phyloP scores from a whole-genome alignment of 1,284 basidiomycete species.

The Puccinia polysora region DNA sequence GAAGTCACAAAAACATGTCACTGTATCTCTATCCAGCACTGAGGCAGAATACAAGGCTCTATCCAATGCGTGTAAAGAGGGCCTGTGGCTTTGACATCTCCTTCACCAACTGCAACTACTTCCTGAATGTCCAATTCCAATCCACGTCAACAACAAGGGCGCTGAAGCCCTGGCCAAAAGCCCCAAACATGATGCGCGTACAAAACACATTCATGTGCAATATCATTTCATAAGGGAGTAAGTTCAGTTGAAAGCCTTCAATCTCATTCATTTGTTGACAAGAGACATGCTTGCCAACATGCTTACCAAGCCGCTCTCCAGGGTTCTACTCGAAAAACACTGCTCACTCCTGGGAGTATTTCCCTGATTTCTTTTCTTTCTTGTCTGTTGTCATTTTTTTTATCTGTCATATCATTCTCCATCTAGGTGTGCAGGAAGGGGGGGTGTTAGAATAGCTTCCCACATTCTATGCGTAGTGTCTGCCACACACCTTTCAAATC shows the following conservation, averaged over 20 bases:
- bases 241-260: not conserved
- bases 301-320: too few relatives aligned
- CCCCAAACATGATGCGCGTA: not conserved
- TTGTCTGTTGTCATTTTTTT: too few relatives aligned
- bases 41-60: conserved; percentile 1
- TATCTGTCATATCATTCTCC: too few relatives aligned
- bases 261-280: not conserved
- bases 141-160: not conserved
- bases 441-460: too few relatives aligned
- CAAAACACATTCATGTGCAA: not conserved
- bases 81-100: not conserved
- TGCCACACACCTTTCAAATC: too few relatives aligned
- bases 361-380: too few relatives aligned
- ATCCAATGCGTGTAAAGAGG: not conserved
- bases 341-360: too few relatives aligned
- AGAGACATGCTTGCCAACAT: not conserved
- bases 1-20: conserved; percentile 4
- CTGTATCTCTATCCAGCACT: conserved; percentile 9
- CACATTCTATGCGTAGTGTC: too few relatives aligned
- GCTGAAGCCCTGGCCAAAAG: not conserved
- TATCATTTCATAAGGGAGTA: not conserved
- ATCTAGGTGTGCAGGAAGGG: too few relatives aligned
- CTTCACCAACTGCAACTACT: not conserved
- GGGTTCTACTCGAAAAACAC: too few relatives aligned
- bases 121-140: not conserved